phyloP scores from a whole-genome alignment of 2,329 filamentous ascomycete genomes.

The Penicillium sp. region DNA sequence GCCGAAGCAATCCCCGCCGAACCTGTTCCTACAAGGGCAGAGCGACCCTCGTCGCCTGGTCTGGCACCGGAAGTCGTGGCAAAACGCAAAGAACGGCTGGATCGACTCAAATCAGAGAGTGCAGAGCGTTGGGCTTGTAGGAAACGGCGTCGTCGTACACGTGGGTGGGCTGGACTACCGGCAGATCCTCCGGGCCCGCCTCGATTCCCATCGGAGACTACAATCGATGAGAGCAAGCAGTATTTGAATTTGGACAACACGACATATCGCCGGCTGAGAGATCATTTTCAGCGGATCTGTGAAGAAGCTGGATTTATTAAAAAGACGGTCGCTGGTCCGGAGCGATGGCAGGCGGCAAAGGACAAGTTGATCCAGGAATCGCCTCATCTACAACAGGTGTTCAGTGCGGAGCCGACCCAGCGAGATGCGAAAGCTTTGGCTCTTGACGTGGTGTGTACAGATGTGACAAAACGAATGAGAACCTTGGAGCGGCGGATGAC shows the following conservation, averaged over 20 bases:
- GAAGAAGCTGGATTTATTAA: constrained; percentile 67
- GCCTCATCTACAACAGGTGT: constrained; percentile 62
- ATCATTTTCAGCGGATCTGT: constrained; percentile 71
- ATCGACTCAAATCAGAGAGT: constrained; percentile 60
- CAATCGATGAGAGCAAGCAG: constrained; percentile 74
- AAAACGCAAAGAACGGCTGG: constrained; percentile 57
- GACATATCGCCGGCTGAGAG: constrained; percentile 65
- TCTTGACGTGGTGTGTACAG: constrained; percentile 76
- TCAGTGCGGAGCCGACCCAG: constrained; percentile 61
- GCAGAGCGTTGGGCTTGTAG: constrained; percentile 63
- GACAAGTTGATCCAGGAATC: constrained; percentile 66
- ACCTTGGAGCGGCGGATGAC: constrained; percentile 67
- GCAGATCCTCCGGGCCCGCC: constrained; percentile 69
- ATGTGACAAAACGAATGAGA: constrained; percentile 79
- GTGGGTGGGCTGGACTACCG: constrained; percentile 68
- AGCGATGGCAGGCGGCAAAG: constrained; percentile 73
- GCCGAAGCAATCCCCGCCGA: constrained; percentile 29
- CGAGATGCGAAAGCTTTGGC: constrained; percentile 67
- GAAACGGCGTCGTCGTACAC: constrained; percentile 69
- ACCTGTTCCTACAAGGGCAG: constrained; percentile 12
- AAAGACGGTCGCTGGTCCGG: constrained; percentile 73
- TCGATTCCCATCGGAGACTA: constrained; percentile 80
- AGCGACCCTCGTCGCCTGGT: constrained; percentile 30
- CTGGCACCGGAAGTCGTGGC: constrained; percentile 52
- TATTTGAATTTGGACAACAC: constrained; percentile 66